Evolutionary conservation across 768 basidiomycete genomes (phyloP).

Genomic region (Hericium coralloides): DNA sequence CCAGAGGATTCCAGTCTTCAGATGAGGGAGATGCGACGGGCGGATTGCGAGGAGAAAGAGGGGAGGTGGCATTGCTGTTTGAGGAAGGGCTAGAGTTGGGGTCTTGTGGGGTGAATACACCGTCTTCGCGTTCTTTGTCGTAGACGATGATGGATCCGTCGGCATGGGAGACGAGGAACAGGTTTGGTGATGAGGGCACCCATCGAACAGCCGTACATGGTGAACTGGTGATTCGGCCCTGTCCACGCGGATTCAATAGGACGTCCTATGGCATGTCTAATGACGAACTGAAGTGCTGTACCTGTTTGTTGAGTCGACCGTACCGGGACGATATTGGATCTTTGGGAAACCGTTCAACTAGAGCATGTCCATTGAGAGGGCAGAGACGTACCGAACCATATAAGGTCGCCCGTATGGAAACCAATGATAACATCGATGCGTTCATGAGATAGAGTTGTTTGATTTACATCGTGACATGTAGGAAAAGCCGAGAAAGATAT

Average conservation of each 20-base stretch:
- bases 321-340: constrained; percentile 78
- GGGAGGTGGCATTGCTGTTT: neutral
- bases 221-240: constrained; percentile 74
- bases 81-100: constrained; percentile 28
- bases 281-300: constrained; percentile 18
- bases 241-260: neutral
- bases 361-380: neutral
- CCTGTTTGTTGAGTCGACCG: constrained; percentile 83
- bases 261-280: no score
- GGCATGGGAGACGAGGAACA: constrained; percentile 82
- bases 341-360: constrained; percentile 19
- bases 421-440: constrained; percentile 86
- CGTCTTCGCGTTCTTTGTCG: constrained; percentile 88
- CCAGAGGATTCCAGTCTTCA: constrained; percentile 67
- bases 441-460: constrained; percentile 65
- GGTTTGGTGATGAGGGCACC: constrained; percentile 72
- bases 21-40: constrained; percentile 22
- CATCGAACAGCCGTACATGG: constrained; percentile 86
- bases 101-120: constrained; percentile 55
- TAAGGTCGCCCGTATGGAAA: constrained; percentile 87
- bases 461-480: constrained; percentile 87
- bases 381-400: constrained; percentile 74
- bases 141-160: constrained; percentile 87
- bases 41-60: constrained; percentile 18
- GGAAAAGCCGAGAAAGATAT: constrained; percentile 83